These are phyloP conservation scores for Triticum timopheevii DNA, from an alignment of 176 grass and related monocot genomes.

Conservation along the genomic window DNA sequence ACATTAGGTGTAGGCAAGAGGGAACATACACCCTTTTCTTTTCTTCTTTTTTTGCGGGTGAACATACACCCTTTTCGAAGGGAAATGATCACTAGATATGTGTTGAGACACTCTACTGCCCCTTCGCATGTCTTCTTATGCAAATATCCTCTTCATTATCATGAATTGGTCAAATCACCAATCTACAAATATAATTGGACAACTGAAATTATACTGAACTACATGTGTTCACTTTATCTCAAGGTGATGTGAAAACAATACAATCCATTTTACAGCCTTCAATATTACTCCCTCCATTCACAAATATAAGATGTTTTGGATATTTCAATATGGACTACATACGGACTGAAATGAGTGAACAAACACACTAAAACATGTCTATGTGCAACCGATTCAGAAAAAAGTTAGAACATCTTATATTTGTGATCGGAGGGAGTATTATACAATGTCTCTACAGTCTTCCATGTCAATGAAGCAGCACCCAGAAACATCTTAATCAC, in stretches of 20 bases:
- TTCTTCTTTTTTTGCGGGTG: too few relatives aligned
- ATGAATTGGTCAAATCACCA: slow-evolving; percentile 5
- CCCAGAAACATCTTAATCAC: slow-evolving; percentile 6
- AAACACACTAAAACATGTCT: too few relatives aligned
- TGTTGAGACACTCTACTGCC: neutral
- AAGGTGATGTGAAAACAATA: slow-evolving; percentile 7
- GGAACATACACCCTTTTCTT: neutral
- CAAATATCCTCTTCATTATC: neutral
- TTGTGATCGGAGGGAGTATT: neutral
- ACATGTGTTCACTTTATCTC: neutral
- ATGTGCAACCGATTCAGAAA: too few relatives aligned
- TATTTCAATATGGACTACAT: too few relatives aligned
- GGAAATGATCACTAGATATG: neutral
- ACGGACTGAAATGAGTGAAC: too few relatives aligned
- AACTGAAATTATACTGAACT: neutral
- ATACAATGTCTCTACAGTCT: neutral
- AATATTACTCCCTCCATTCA: neutral
- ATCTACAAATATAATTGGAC: slow-evolving; percentile 8
- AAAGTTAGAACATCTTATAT: too few relatives aligned
- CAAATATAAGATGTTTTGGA: too few relatives aligned
- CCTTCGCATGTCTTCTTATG: neutral
- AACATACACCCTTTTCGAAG: neutral
- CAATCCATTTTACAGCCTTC: neutral
- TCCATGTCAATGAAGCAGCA: neutral
- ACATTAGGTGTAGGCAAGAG: neutral